These are phyloP conservation scores for Umbelopsis sp. DNA, from an alignment of 192 early-diverging fungal genomes.

Conservation along the genomic window DNA sequence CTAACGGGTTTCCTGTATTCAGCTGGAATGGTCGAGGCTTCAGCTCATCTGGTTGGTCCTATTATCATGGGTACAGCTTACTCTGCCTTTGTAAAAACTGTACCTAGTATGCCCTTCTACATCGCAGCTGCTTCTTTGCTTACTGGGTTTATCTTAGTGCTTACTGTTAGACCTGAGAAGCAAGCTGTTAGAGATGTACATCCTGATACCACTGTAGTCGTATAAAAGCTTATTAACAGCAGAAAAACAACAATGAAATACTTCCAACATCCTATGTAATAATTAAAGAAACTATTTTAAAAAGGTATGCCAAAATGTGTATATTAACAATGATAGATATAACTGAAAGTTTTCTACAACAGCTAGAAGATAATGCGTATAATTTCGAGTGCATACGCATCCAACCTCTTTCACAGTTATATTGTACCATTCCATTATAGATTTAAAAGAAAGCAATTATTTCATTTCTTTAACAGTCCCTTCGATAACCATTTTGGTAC, in stretches of 20 bases:
- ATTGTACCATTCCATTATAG: not conserved
- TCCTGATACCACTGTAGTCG: not conserved
- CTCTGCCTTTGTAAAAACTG: constrained; percentile 1
- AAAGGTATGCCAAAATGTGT: no score
- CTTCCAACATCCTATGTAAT: no score
- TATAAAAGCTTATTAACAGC: not conserved
- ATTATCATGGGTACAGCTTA: constrained; percentile 9
- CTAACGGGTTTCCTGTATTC: not conserved
- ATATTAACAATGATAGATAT: no score
- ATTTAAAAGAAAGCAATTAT: not conserved
- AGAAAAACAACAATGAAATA: not conserved
- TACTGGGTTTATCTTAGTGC: not conserved
- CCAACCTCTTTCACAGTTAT: not conserved
- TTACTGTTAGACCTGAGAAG: not conserved
- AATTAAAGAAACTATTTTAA: no score
- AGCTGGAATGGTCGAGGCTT: constrained; percentile 7
- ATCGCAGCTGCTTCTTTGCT: not conserved
- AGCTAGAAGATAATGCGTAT: no score
- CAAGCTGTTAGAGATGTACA: not conserved
- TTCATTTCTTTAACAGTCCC: constrained; percentile 31
- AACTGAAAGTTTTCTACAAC: no score
- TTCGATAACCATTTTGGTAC: constrained; percentile 34
- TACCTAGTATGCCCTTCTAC: constrained; percentile 7
- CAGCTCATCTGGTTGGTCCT: not conserved
- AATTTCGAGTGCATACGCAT: no score